These are phyloP conservation scores for Fraxinus sp. DNA, from an alignment of 305 asterid genomes.

Conservation along the genomic window DNA sequence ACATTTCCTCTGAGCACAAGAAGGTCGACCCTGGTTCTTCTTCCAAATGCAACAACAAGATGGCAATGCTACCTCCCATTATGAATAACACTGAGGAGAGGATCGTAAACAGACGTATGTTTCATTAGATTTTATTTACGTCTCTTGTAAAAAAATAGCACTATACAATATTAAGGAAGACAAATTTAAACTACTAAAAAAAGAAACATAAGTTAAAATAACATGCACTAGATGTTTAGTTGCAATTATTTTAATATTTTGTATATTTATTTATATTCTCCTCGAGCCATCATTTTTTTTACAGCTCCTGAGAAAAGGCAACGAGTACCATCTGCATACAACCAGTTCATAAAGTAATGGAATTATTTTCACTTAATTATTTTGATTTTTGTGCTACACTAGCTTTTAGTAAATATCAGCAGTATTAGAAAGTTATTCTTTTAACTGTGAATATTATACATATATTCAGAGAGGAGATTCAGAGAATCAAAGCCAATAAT, in stretches of 20 bases:
- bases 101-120: conserved; percentile 60
- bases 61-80: conserved; percentile 42
- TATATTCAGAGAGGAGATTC: conserved; percentile 71
- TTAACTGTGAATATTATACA: neutral
- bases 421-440: neutral
- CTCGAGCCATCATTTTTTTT: neutral
- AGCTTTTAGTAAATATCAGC: neutral
- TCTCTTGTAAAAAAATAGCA: neutral
- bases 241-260: neutral
- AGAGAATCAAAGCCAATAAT: conserved; percentile 83
- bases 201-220: too few species aligned
- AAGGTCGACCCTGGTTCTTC: conserved; percentile 56
- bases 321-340: conserved; percentile 87
- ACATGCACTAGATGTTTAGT: neutral
- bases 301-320: conserved; percentile 93
- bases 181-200: neutral
- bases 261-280: neutral
- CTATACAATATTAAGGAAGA: neutral
- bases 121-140: too few species aligned
- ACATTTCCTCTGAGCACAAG: conserved; percentile 40
- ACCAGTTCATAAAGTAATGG: conserved; percentile 81
- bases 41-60: conserved; percentile 53
- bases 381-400: neutral
- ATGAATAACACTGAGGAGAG: conserved; percentile 39
- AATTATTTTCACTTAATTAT: neutral